Percentiles rank a stretch among this genome's conserved stretches.
Conservation (phyloP, 192 early-diverging fungal genomes). For the Chytriomyces confervae region DNA sequence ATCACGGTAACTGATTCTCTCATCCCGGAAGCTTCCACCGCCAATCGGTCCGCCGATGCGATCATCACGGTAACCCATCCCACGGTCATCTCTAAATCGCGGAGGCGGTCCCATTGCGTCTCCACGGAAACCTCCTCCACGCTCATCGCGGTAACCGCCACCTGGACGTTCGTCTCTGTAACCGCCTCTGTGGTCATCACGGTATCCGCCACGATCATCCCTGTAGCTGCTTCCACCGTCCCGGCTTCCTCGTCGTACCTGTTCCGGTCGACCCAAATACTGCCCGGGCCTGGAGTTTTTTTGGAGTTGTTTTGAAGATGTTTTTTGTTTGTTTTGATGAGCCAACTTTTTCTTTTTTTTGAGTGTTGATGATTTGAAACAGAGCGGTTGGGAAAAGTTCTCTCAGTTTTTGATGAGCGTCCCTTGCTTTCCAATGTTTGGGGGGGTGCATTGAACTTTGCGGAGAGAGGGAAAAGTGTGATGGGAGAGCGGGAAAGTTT, state of each 20-base stretch:
- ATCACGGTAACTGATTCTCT: neutral
- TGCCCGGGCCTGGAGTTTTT: constrained; percentile 63
- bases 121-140: neutral
- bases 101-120: no score
- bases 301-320: neutral
- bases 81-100: neutral
- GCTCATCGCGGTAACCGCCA: neutral
- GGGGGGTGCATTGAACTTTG: neutral
- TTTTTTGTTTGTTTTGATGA: neutral
- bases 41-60: neutral
- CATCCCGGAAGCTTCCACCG: neutral
- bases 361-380: constrained; percentile 1
- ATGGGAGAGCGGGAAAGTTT: neutral
- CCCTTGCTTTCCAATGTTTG: neutral
- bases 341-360: neutral
- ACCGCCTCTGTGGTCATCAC: neutral
- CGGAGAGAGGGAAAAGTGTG: neutral
- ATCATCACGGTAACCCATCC: neutral
- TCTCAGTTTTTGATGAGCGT: neutral
- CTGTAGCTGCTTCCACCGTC: constrained; percentile 42
- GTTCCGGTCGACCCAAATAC: constrained; percentile 67
- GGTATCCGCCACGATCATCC: constrained; percentile 8
- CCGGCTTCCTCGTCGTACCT: constrained; percentile 39
- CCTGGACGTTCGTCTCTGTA: neutral
- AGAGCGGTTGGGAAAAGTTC: neutral